Conservation (phyloP, 345 rosid species). For the Nasturtium officinale region DNA sequence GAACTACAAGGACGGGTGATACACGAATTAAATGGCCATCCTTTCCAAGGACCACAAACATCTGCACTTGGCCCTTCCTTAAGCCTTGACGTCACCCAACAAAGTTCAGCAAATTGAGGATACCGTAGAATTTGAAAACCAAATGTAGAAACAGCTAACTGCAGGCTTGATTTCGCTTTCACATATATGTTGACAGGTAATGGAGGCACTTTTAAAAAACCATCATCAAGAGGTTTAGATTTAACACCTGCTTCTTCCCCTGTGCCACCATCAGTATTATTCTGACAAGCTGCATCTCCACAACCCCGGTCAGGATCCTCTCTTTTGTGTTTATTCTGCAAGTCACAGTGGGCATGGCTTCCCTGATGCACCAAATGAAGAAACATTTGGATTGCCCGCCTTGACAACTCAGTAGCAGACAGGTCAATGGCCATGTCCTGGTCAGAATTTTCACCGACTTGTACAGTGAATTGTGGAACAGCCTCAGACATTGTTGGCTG, state of each 20-base stretch:
- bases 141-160: conserved; percentile 70
- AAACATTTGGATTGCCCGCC: conserved; percentile 61
- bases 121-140: conserved; percentile 84
- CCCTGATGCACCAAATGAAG: conserved; percentile 73
- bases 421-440: conserved; percentile 60
- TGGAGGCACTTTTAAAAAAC: conserved; percentile 45
- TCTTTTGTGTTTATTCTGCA: conserved; percentile 42
- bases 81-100: conserved; percentile 94
- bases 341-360: conserved; percentile 46
- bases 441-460: conserved; percentile 56
- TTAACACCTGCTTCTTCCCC: conserved; percentile 39
- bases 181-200: conserved; percentile 51
- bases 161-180: conserved; percentile 74
- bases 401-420: conserved; percentile 66
- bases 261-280: conserved; percentile 32
- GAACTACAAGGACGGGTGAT: conserved; percentile 65
- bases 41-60: conserved; percentile 81
- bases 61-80: conserved; percentile 90
- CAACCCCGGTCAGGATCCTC: conserved; percentile 35
- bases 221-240: conserved; percentile 45
- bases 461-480: conserved; percentile 63
- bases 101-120: conserved; percentile 98
- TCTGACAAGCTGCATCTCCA: conserved; percentile 31
- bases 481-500: conserved; percentile 51
- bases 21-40: conserved; percentile 97